Base-by-base conservation (phyloP, 192 early-diverging fungal species). In the Rhizoclosmatium globosum region DNA sequence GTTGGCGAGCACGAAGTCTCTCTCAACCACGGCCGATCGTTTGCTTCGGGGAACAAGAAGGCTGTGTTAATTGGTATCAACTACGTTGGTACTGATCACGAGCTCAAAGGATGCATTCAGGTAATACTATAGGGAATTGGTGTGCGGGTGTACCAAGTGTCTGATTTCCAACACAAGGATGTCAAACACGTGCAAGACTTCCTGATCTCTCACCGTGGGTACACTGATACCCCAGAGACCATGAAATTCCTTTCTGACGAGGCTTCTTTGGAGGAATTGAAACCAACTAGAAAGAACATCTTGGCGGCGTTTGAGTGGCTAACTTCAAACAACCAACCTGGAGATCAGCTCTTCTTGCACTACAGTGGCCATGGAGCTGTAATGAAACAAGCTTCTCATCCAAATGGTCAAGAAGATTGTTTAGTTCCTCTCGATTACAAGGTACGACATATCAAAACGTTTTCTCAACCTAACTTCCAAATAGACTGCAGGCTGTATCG, bases 11-110 rank as follows among this genome's bases (percentile, higher is more conserved):
- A 7, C 50, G 17, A 64, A 11, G 11, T 17, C 62, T 17, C 13
- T 41, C 62, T 64, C 62, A 64, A 64, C 62, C 62, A 21, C 23
- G 82, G 78, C 6, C 58, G 48, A 1, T 6, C 62, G 9, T 64
- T 41, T 41, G 62, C 62, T 41, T 6, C 4, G 4, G 80, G 80
- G 9, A 74, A 76, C 74, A 81, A 77, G 67, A 84, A 88, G 57
- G 87, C 89, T 42, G 79, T 90, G 11, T 78, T 90, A 17, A 81
- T 90, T 9, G 89, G 89, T 31, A 87, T 88, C 78, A 90, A 90
- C 83, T 90, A 90, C 84, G 85, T 82, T 61, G 82, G 79, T 65
- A 81, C 74, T 56, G 71, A 72, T 57, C 85, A 85, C 74, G 86
- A 79, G 78, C 86, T 88, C 53, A 85, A 86, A 39, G 85, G 87